A percentile compares a stretch with the other conserved stretches of the same genome.
Conservation (phyloP, 1,284 basidiomycete genomes). For the Ceraceosorus guamensis region DNA sequence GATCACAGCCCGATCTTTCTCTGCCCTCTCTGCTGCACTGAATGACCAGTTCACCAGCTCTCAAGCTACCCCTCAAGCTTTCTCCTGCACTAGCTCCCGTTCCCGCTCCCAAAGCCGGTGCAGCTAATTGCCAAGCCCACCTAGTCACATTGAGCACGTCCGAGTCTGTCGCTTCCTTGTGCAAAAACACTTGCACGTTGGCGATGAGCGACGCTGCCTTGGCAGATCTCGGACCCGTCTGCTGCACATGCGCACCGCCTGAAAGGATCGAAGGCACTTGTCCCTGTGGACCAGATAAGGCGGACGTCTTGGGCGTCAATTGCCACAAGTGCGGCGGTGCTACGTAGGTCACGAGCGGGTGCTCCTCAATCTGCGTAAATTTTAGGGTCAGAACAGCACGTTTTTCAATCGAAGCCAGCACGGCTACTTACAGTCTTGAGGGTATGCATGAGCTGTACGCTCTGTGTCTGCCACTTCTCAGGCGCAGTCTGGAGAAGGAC, state of each 20-base stretch:
- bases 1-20: slow-evolving; percentile 16
- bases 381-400: neutral
- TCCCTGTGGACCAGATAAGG: neutral
- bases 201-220: slow-evolving; percentile 38
- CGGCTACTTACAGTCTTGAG: slow-evolving; percentile 13
- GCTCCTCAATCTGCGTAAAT: slow-evolving; percentile 22
- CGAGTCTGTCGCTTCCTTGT: slow-evolving; percentile 22
- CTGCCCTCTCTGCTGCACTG: slow-evolving; percentile 33
- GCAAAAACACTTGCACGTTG: slow-evolving; percentile 29
- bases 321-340: slow-evolving; percentile 40
- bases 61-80: slow-evolving; percentile 28
- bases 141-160: slow-evolving; percentile 39
- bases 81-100: slow-evolving; percentile 33
- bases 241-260: neutral
- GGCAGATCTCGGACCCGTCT: slow-evolving; percentile 5
- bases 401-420: neutral
- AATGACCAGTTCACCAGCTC: slow-evolving; percentile 41
- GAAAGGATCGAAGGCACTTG: neutral
- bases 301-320: slow-evolving; percentile 39
- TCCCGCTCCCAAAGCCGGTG: slow-evolving; percentile 32
- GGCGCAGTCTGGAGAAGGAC: slow-evolving; percentile 44
- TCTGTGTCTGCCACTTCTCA: slow-evolving; percentile 7
- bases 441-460: slow-evolving; percentile 25
- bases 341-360: slow-evolving; percentile 34
- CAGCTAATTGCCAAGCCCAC: slow-evolving; percentile 38